A percentile compares a stretch with the other conserved stretches of the same genome.
Evolutionary conservation across 2,329 filamentous ascomycete species (phyloP).

Genomic region (Xylariaceae sp.): DNA sequence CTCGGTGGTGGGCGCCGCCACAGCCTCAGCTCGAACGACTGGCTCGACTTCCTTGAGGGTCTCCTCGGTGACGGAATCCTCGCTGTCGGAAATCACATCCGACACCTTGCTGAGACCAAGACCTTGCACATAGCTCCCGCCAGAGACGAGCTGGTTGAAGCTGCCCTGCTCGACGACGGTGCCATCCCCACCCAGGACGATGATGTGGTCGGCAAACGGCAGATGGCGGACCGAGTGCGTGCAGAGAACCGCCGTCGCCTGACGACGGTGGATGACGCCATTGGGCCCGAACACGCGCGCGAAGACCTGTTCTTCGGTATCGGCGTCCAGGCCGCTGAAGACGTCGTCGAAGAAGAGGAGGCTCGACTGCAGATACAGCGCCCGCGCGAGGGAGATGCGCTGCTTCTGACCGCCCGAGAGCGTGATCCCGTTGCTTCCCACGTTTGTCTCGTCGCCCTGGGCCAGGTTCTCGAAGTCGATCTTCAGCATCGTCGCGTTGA

Average conservation of each 20-base stretch:
- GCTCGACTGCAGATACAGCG: conserved; percentile 5
- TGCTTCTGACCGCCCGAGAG: conserved; percentile 23
- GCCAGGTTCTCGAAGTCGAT: conserved; percentile 26
- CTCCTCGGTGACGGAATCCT: too few relatives aligned
- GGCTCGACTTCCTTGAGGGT: too few relatives aligned
- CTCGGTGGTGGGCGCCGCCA: too few relatives aligned
- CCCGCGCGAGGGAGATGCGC: conserved; percentile 10
- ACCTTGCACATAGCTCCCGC: not conserved
- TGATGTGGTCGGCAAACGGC: not conserved
- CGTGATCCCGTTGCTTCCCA: conserved; percentile 18
- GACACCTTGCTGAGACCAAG: not conserved
- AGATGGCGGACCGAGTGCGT: conserved; percentile 8
- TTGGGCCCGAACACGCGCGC: conserved; percentile 5
- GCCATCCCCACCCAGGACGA: not conserved
- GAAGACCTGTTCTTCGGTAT: conserved; percentile 6
- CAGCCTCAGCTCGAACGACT: too few relatives aligned
- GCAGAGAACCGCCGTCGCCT: conserved; percentile 8
- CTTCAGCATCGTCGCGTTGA: conserved; percentile 18
- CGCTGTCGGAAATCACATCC: too few relatives aligned
- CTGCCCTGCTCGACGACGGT: not conserved
- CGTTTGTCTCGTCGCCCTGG: conserved; percentile 17
- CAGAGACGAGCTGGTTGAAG: not conserved
- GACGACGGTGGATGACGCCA: conserved; percentile 6
- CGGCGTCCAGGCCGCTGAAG: conserved; percentile 8
- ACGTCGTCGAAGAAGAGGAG: conserved; percentile 12